These are phyloP conservation scores for Pseudonectria foliicola DNA, from an alignment of 2,329 filamentous ascomycete species.

Conservation along the genomic window DNA sequence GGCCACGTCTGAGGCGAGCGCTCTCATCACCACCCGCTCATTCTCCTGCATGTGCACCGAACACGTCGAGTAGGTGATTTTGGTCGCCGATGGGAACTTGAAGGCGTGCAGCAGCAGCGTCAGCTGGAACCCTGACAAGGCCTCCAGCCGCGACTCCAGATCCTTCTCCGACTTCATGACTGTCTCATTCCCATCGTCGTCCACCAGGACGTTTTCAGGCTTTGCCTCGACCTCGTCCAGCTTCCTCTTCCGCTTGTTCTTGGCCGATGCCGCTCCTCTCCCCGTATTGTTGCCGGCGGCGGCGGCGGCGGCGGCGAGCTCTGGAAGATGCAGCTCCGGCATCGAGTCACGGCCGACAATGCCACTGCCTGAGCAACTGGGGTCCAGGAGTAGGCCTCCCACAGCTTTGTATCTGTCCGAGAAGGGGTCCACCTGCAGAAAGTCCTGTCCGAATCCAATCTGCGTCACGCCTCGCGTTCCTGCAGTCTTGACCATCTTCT, in stretches of 20 bases:
- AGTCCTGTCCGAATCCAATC: conserved; percentile 71
- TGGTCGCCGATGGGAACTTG: conserved; percentile 64
- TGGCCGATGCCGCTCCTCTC: conserved; percentile 10
- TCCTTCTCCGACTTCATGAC: conserved; percentile 47
- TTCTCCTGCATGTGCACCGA: conserved; percentile 85
- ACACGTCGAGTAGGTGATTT: conserved; percentile 89
- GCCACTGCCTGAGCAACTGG: conserved; percentile 91
- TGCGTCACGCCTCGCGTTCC: conserved; percentile 60
- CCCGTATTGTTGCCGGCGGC: no score
- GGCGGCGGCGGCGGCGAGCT: conserved; percentile 18
- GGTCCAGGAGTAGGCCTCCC: conserved; percentile 78
- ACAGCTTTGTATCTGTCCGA: conserved; percentile 59
- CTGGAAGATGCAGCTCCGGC: conserved; percentile 57
- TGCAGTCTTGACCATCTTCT: conserved; percentile 77
- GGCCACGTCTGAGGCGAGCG: conserved; percentile 62
- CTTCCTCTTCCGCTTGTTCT: conserved; percentile 39
- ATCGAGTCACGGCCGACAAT: conserved; percentile 84
- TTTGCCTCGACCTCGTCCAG: conserved; percentile 28
- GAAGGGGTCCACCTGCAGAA: conserved; percentile 65
- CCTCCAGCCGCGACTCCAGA: conserved; percentile 57
- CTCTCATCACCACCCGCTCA: conserved; percentile 70
- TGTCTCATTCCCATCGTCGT: conserved; percentile 53
- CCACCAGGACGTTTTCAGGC: conserved; percentile 35
- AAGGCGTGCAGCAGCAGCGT: conserved; percentile 79
- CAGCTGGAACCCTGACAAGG: conserved; percentile 76